A percentile compares a stretch with the other conserved stretches of the same genome.
Conservation (phyloP, 148 eudicot genomes). For the Rhododendron henanense region DNA sequence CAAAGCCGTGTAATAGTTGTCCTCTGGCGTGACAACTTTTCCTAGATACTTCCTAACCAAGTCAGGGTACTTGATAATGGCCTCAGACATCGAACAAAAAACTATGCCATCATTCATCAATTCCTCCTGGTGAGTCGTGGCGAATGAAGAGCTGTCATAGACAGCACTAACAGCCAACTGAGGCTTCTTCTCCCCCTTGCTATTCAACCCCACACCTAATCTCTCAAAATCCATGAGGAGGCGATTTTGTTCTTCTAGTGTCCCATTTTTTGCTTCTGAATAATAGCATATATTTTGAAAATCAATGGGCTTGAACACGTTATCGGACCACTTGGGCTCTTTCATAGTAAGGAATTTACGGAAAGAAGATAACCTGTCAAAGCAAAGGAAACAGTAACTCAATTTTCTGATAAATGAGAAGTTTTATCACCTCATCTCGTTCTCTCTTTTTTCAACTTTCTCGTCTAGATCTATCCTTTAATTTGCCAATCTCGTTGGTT, state of each 20-base stretch:
- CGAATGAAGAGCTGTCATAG: slow-evolving; percentile 82
- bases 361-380: not conserved
- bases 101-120: slow-evolving; percentile 73
- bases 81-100: slow-evolving; percentile 92
- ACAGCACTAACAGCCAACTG: slow-evolving; percentile 88
- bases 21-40: slow-evolving; percentile 69
- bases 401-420: no score
- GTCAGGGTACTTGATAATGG: slow-evolving; percentile 73
- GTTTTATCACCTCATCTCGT: no score
- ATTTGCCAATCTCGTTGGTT: no score
- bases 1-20: slow-evolving; percentile 77
- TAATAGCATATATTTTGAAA: slow-evolving; percentile 70
- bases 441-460: no score
- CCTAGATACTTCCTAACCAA: slow-evolving; percentile 73
- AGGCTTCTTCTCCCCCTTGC: slow-evolving; percentile 34
- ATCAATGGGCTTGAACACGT: slow-evolving; percentile 58
- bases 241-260: slow-evolving; percentile 43
- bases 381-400: not conserved
- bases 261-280: slow-evolving; percentile 57
- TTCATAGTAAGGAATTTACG: slow-evolving; percentile 56
- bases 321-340: slow-evolving; percentile 93
- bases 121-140: slow-evolving; percentile 73
- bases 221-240: slow-evolving; percentile 69
- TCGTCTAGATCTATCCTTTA: no score
- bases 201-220: slow-evolving; percentile 64